Base-by-base conservation (phyloP, 2,329 filamentous ascomycete genomes). In the Alternaria sp. region DNA sequence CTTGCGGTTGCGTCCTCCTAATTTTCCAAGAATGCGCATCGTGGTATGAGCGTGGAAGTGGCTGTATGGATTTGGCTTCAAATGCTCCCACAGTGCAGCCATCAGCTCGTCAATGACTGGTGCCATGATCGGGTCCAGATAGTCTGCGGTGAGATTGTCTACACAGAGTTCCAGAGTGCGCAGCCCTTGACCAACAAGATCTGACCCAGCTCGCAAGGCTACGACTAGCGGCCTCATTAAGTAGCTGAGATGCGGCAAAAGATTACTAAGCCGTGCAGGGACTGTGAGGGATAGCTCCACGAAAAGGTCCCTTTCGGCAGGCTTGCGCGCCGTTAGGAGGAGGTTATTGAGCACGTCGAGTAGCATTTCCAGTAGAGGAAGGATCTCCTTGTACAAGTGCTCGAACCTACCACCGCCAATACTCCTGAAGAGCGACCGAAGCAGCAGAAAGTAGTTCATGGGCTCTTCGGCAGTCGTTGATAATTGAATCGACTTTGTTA, bases 21-120 rank as follows among this genome's bases (percentile, higher is more conserved):
- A 85, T 77, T 99, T 99, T 13, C 95, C 95, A 2, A 99, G 84
- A 56, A 99, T 99, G 44, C 95, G 85, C 89, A 99, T 96, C 0
- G 95, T 98, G 0, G 95, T 98, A 74, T 99, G 95, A 0, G 96
- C 92, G 73, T 98, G 94, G 77, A 97, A 97, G 77, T 99, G 96
- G 70, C 91, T 97, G 77, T 99, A 97, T 0, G 95, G 95, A 62
- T 93, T 90, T 7, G 95, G 96, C 69, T 90, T 91, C 40, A 99
- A 84, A 76, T 99, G 96, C 63, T 97, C 93, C 84, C 96, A 99
- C 1, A 99, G 83, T 1, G 94, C 94, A 45, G 93, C 95, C 95
- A 99, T 99, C 42, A 99, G 83, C 73, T 99, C 95, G 70, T 99
- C 94, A 77, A 99, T 98, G 26, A 98, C 96, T 0, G 95, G 96